These are phyloP conservation scores for Dactylonectria macrodidyma DNA, from an alignment of 2,329 filamentous ascomycete species.

Conservation along the genomic window DNA sequence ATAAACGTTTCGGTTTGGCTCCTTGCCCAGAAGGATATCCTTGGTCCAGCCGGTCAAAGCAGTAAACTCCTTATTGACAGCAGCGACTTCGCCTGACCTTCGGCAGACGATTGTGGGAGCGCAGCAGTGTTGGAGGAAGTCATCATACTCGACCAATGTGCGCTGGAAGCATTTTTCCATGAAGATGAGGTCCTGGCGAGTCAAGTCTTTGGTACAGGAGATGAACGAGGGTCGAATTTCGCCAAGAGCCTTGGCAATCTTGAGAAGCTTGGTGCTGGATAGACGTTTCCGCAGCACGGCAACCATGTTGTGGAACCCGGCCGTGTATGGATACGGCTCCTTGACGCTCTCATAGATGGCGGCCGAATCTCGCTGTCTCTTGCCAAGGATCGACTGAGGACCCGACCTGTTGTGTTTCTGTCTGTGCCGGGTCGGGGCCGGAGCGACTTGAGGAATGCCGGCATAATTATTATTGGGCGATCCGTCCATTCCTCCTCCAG, in stretches of 20 bases:
- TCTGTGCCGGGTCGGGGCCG: constrained; percentile 56
- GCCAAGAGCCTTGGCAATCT: constrained; percentile 89
- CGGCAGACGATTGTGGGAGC: constrained; percentile 94
- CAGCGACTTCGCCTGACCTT: constrained; percentile 93
- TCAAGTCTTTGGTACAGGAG: constrained; percentile 90
- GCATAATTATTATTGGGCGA: constrained; percentile 59
- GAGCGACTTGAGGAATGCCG: constrained; percentile 43
- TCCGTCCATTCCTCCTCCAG: constrained; percentile 67
- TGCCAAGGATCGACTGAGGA: constrained; percentile 68
- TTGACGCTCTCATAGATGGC: constrained; percentile 91
- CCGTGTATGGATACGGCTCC: constrained; percentile 92
- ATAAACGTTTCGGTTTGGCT: constrained; percentile 82
- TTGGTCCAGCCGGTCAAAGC: constrained; percentile 95
- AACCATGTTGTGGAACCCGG: constrained; percentile 90
- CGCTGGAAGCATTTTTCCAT: constrained; percentile 98
- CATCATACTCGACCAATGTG: constrained; percentile 92
- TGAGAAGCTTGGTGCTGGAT: constrained; percentile 80
- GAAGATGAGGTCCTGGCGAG: constrained; percentile 90
- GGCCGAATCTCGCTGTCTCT: constrained; percentile 80
- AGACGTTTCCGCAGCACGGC: constrained; percentile 85
- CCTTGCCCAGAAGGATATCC: constrained; percentile 88
- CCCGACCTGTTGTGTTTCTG: constrained; percentile 59
- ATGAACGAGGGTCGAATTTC: constrained; percentile 95
- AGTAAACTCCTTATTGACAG: constrained; percentile 97
- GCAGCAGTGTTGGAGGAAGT: constrained; percentile 89